Conservation (phyloP, 805 yeast genomes). For the Yamadazyma endophytica region DNA sequence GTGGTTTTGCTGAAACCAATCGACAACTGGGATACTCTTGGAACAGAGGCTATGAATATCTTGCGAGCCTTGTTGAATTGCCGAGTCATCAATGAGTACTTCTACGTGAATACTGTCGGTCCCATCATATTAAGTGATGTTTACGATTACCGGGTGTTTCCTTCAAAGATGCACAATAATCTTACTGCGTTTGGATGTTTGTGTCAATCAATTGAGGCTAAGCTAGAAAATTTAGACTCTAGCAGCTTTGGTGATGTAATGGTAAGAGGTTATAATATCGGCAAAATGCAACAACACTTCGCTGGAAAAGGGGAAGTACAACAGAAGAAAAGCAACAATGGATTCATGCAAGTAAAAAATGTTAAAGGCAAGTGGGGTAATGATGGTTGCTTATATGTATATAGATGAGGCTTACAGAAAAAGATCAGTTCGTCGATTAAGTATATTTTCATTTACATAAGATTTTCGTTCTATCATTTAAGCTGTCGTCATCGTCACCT, state of each 20-base stretch:
- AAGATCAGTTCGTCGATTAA: not conserved
- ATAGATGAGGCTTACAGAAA: conserved; percentile 1
- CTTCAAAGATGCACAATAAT: conserved; percentile 13
- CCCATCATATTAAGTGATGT: conserved; percentile 57
- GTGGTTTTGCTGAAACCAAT: conserved; percentile 35
- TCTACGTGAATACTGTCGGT: conserved; percentile 46
- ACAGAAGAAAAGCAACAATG: conserved; percentile 19
- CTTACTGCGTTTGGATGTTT: conserved; percentile 52
- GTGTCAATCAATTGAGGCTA: conserved; percentile 57
- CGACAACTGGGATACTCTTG: conserved; percentile 12
- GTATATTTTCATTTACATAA: conserved; percentile 6
- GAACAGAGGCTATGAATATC: conserved; percentile 27
- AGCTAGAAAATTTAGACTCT: conserved; percentile 36
- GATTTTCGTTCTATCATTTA: conserved; percentile 8
- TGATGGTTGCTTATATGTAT: conserved; percentile 68
- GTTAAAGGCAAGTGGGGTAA: conserved; percentile 58
- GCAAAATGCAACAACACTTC: conserved; percentile 35
- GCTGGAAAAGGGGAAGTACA: conserved; percentile 12
- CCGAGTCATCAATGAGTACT: conserved; percentile 50
- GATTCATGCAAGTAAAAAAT: conserved; percentile 42
- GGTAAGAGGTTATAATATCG: conserved; percentile 64
- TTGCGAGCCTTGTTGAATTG: conserved; percentile 45
- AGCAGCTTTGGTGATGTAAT: conserved; percentile 48
- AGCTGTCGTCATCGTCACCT: conserved; percentile 6
- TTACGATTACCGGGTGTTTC: conserved; percentile 55